Evolutionary conservation across 345 rosid species (phyloP).

Genomic region (Eucalyptus paniculata): DNA sequence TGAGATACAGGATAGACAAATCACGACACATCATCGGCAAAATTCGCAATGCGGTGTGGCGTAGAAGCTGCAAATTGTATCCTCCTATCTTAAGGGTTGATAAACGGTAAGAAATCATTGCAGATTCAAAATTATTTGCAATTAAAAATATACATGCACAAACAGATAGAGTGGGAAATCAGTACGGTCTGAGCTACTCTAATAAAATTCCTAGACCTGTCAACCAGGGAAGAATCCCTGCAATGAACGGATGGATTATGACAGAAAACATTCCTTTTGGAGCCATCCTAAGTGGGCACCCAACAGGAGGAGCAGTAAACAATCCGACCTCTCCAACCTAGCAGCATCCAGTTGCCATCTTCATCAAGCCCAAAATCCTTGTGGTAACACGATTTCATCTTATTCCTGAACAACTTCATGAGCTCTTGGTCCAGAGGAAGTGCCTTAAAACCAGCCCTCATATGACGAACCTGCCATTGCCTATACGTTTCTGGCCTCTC

Average conservation of each 20-base stretch:
- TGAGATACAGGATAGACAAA: background rate
- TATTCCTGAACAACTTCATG: slow-evolving; percentile 10
- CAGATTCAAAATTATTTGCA: background rate
- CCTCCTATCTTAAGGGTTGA: background rate
- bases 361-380: slow-evolving; percentile 56
- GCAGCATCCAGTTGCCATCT: slow-evolving; percentile 57
- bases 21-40: background rate
- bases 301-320: slow-evolving; percentile 52
- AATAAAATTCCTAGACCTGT: background rate
- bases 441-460: slow-evolving; percentile 61
- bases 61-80: background rate
- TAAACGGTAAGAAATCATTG: background rate
- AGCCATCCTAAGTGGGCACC: slow-evolving; percentile 24
- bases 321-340: slow-evolving; percentile 88
- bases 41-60: background rate
- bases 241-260: background rate
- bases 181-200: background rate
- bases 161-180: background rate
- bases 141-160: background rate
- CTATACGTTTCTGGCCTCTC: slow-evolving; percentile 84
- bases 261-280: background rate
- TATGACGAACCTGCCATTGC: slow-evolving; percentile 66
- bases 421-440: slow-evolving; percentile 29
- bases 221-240: background rate
- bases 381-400: slow-evolving; percentile 46